Evolutionary conservation across 805 yeast genomes (phyloP).

Genomic region (Blastobotrys parvus): DNA sequence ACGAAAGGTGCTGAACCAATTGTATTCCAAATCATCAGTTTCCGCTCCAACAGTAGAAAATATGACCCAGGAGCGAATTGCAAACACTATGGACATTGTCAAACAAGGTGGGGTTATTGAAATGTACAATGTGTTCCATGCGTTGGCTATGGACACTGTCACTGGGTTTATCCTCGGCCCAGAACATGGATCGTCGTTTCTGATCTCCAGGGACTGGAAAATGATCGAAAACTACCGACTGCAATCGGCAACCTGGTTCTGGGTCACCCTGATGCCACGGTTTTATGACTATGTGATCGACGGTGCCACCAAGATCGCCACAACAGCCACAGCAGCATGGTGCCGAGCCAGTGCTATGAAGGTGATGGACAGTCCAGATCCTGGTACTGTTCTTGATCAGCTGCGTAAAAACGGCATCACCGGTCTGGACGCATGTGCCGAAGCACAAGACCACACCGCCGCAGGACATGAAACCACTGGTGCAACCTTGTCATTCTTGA

Average conservation of each 20-base stretch:
- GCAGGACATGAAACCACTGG: conserved; percentile 78
- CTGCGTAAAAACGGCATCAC: conserved; percentile 21
- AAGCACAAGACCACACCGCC: conserved; percentile 54
- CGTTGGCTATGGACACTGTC: conserved; percentile 65
- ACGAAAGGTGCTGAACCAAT: conserved; percentile 34
- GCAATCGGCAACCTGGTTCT: conserved; percentile 55
- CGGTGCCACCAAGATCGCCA: conserved; percentile 28
- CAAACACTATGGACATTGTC: conserved; percentile 23
- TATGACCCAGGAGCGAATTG: conserved; percentile 30
- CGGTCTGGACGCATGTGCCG: conserved; percentile 35
- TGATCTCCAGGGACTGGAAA: conserved; percentile 30
- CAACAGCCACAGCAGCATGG: conserved; percentile 33
- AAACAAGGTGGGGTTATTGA: conserved; percentile 31
- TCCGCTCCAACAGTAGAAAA: conserved; percentile 27
- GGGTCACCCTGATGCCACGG: conserved; percentile 52
- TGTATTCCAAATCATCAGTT: conserved; percentile 39
- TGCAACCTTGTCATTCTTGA: conserved; percentile 49
- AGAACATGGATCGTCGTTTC: conserved; percentile 34
- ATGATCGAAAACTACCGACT: conserved; percentile 39
- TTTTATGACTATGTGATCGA: conserved; percentile 45
- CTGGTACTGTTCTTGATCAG: conserved; percentile 11
- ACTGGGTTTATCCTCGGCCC: conserved; percentile 53
- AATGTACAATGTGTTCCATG: conserved; percentile 55
- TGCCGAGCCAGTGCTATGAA: conserved; percentile 36
- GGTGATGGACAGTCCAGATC: conserved; percentile 14